These are phyloP conservation scores for Cladosporium sp. DNA, from an alignment of 2,329 filamentous ascomycete genomes.

Conservation along the genomic window DNA sequence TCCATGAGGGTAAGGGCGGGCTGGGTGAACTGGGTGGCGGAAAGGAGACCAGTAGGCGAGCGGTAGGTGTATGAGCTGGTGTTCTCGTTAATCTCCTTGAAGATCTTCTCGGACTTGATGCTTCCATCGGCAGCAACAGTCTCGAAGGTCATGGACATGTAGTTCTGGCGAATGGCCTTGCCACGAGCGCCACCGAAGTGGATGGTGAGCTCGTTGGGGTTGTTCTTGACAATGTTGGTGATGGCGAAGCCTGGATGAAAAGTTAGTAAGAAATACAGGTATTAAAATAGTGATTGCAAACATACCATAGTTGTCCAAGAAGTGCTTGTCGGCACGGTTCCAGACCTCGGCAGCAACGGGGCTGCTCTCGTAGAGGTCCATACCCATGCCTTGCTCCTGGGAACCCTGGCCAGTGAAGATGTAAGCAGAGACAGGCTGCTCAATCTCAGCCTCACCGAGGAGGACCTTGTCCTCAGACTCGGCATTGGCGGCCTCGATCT, in stretches of 20 bases:
- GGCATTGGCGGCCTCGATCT: slow-evolving; percentile 92
- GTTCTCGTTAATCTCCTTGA: slow-evolving; percentile 92
- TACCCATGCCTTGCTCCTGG: slow-evolving; percentile 99
- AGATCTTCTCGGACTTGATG: slow-evolving; percentile 98
- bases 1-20: slow-evolving; percentile 97
- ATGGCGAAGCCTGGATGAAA: slow-evolving; percentile 73
- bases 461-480: slow-evolving; percentile 96
- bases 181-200: slow-evolving; percentile 96
- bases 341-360: slow-evolving; percentile 93
- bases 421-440: slow-evolving; percentile 94
- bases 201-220: slow-evolving; percentile 96
- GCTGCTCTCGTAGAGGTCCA: slow-evolving; percentile 95
- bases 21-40: slow-evolving; percentile 97
- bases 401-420: slow-evolving; percentile 98
- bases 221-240: slow-evolving; percentile 98
- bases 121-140: slow-evolving; percentile 87
- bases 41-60: slow-evolving; percentile 89
- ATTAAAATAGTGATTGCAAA: slow-evolving; percentile 2
- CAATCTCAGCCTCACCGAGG: slow-evolving; percentile 90
- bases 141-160: slow-evolving; percentile 99
- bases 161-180: slow-evolving; percentile 97
- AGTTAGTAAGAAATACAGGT: not conserved
- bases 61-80: slow-evolving; percentile 96
- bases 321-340: slow-evolving; percentile 96
- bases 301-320: slow-evolving; percentile 96